A percentile compares a stretch with the other conserved stretches of the same genome.
phyloP scores from a whole-genome alignment of 306 rosid genomes.

The Sphenostylis stenocarpa region DNA sequence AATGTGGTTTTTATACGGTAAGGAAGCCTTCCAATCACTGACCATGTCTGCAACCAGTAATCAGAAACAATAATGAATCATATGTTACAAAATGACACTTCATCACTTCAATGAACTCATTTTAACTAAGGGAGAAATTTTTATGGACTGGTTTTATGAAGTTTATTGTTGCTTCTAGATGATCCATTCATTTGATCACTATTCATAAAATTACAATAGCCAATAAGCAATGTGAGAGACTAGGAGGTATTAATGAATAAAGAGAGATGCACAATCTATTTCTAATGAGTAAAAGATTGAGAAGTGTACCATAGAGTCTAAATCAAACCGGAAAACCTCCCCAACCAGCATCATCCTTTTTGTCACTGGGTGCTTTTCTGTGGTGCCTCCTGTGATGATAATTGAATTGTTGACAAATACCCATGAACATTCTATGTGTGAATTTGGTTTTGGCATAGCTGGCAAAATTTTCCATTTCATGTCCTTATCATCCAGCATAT shows the following conservation, averaged over 20 bases:
- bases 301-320: slow-evolving; percentile 57
- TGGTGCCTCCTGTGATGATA: slow-evolving; percentile 80
- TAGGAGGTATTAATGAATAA: background rate
- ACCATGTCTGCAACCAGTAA: slow-evolving; percentile 63
- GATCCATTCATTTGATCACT: background rate
- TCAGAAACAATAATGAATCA: background rate
- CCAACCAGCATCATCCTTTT: slow-evolving; percentile 88
- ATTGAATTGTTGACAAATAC: slow-evolving; percentile 73
- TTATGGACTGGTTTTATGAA: background rate
- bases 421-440: slow-evolving; percentile 89
- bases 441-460: slow-evolving; percentile 82
- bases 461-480: slow-evolving; percentile 83
- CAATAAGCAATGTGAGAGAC: slow-evolving; percentile 3
- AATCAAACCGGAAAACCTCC: slow-evolving; percentile 76
- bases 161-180: slow-evolving; percentile 6
- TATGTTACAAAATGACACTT: background rate
- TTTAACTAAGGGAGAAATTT: background rate
- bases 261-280: slow-evolving; percentile 2
- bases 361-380: slow-evolving; percentile 81
- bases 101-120: background rate
- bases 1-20: slow-evolving; percentile 79
- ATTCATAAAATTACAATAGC: background rate
- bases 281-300: slow-evolving; percentile 6
- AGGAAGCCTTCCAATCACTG: slow-evolving; percentile 95
- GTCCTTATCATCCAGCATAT: slow-evolving; percentile 80